Conservation (phyloP, 2,329 filamentous ascomycete genomes). For the Diaporthe aspalathi region DNA sequence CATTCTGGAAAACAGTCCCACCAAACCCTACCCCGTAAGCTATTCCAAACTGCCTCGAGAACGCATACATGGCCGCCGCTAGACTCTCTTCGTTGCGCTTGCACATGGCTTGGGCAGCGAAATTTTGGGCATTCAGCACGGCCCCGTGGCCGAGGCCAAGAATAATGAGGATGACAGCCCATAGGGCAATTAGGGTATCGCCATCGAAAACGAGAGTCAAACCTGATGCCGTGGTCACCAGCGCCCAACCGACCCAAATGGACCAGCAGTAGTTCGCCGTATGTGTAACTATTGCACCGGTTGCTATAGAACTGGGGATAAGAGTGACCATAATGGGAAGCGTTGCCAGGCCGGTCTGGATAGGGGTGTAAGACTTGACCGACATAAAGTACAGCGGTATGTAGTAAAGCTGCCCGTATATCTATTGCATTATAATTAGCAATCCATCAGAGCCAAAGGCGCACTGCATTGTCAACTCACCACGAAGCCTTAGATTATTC, state of each 20-base stretch:
- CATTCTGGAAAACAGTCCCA: conserved; percentile 41
- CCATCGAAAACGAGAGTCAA: conserved; percentile 38
- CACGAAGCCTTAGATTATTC: conserved; percentile 2
- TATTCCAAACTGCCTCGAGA: conserved; percentile 40
- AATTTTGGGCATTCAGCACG: conserved; percentile 41
- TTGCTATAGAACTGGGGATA: conserved; percentile 39
- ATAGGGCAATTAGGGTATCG: conserved; percentile 26
- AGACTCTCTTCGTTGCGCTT: conserved; percentile 35
- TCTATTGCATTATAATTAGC: no score
- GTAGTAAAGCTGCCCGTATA: conserved; percentile 39
- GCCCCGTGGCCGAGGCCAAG: conserved; percentile 40
- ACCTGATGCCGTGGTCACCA: conserved; percentile 29
- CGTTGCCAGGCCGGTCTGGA: conserved; percentile 39
- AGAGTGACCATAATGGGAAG: conserved; percentile 39
- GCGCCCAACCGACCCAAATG: conserved; percentile 40
- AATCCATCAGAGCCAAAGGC: no score
- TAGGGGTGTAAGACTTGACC: conserved; percentile 37
- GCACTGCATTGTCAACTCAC: no score
- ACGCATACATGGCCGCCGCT: conserved; percentile 37
- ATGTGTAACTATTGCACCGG: conserved; percentile 38
- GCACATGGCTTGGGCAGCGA: conserved; percentile 42
- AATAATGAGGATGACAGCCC: conserved; percentile 35
- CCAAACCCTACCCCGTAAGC: conserved; percentile 40
- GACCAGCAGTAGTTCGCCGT: conserved; percentile 38
- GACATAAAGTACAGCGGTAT: conserved; percentile 42